Conservation (phyloP, 139 green algal genomes). For the Chlamydomonas sp. region DNA sequence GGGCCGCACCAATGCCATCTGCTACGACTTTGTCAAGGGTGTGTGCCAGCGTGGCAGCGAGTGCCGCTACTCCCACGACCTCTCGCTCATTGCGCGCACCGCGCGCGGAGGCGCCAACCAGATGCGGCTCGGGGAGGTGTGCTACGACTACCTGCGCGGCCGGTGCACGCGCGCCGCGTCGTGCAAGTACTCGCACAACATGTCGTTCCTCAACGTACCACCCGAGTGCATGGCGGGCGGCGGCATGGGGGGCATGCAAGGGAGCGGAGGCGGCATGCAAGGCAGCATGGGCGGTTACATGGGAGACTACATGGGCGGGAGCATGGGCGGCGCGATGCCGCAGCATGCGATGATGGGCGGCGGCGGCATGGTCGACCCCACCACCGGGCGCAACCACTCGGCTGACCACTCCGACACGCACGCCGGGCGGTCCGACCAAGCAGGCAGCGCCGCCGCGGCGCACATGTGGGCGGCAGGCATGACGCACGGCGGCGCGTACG, state of each 20-base stretch:
- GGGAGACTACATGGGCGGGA: background rate
- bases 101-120: slow-evolving; percentile 23
- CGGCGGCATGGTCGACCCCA: no score
- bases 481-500: no score
- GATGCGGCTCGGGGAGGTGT: slow-evolving; percentile 35
- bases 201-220: slow-evolving; percentile 43
- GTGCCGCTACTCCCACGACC: slow-evolving; percentile 78
- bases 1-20: slow-evolving; percentile 55
- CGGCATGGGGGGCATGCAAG: background rate
- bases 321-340: background rate
- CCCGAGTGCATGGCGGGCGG: background rate
- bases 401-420: no score
- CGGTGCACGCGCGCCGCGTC: slow-evolving; percentile 54
- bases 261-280: background rate
- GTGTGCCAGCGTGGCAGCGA: slow-evolving; percentile 56
- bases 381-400: no score
- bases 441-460: no score
- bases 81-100: slow-evolving; percentile 48
- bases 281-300: background rate
- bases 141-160: slow-evolving; percentile 59
- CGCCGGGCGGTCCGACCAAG: no score
- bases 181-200: slow-evolving; percentile 80
- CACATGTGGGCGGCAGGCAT: no score
- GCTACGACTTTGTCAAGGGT: slow-evolving; percentile 85
- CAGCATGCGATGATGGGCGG: no score